Conservation (phyloP, 2,329 filamentous ascomycete species). For the Phoma sp. region DNA sequence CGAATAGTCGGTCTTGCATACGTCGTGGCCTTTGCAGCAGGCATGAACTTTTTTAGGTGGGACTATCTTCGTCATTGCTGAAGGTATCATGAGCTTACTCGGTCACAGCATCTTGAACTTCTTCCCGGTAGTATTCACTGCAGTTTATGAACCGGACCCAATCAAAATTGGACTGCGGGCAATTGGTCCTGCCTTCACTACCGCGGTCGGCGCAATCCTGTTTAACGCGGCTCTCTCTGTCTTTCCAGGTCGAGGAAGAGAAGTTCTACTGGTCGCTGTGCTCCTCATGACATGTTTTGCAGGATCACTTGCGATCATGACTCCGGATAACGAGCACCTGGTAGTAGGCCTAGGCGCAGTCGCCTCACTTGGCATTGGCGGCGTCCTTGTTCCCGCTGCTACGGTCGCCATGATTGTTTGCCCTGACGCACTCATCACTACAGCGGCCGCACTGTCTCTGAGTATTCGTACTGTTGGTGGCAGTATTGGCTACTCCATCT, state of each 20-base stretch:
- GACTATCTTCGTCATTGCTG: background rate
- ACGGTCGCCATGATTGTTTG: conserved; percentile 44
- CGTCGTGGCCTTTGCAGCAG: conserved; percentile 44
- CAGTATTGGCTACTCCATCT: conserved; percentile 45
- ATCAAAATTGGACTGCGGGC: conserved; percentile 42
- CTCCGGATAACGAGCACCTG: conserved; percentile 39
- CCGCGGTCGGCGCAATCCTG: conserved; percentile 35
- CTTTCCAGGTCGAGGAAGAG: conserved; percentile 31
- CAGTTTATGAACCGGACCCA: conserved; percentile 38
- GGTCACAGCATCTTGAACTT: conserved; percentile 35
- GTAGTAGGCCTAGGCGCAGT: conserved; percentile 39
- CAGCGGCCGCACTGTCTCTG: conserved; percentile 51
- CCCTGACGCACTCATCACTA: conserved; percentile 43
- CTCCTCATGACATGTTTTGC: conserved; percentile 42
- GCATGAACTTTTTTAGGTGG: conserved; percentile 41
- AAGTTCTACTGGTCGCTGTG: conserved; percentile 39
- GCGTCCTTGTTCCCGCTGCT: conserved; percentile 43
- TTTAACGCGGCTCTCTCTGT: conserved; percentile 38
- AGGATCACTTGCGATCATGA: conserved; percentile 39
- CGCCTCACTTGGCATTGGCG: conserved; percentile 48
- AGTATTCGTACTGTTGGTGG: conserved; percentile 53
- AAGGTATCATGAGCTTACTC: background rate
- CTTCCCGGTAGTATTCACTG: conserved; percentile 38
- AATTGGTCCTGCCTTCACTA: conserved; percentile 33
- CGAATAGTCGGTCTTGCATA: conserved; percentile 41